phyloP scores from a whole-genome alignment of 805 yeast genomes.

The Metschnikowia hibisci region DNA sequence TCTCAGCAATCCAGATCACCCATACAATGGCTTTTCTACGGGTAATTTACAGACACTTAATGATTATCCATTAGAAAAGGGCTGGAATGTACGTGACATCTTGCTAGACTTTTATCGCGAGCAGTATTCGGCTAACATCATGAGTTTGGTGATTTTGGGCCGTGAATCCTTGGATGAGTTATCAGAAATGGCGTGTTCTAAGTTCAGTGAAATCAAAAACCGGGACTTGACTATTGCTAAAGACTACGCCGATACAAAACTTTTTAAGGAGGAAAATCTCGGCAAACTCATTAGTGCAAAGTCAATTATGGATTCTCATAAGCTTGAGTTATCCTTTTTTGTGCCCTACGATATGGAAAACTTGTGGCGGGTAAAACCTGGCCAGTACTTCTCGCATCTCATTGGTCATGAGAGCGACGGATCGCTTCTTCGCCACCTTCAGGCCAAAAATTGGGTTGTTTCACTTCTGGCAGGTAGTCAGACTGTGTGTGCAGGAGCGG shows the following conservation, averaged over 20 bases:
- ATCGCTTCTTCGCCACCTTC: conserved; percentile 67
- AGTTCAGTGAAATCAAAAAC: conserved; percentile 63
- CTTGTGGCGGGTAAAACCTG: conserved; percentile 65
- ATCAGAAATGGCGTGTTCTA: conserved; percentile 63
- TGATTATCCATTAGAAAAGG: conserved; percentile 53
- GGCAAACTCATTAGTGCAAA: conserved; percentile 58
- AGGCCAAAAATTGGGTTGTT: conserved; percentile 71
- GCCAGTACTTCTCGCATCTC: conserved; percentile 70
- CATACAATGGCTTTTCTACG: conserved; percentile 83
- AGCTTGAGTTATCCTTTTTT: conserved; percentile 62
- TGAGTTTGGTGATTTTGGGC: conserved; percentile 84
- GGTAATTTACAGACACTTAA: conserved; percentile 80
- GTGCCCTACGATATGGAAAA: conserved; percentile 69
- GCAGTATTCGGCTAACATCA: conserved; percentile 79
- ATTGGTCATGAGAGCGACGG: conserved; percentile 94
- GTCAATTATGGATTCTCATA: conserved; percentile 79
- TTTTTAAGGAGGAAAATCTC: conserved; percentile 49
- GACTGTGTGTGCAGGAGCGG: conserved; percentile 61
- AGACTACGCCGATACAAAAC: conserved; percentile 40
- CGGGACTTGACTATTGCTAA: conserved; percentile 38
- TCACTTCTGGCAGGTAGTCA: conserved; percentile 71
- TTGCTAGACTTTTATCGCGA: conserved; percentile 67
- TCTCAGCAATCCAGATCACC: conserved; percentile 70
- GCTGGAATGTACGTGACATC: conserved; percentile 76
- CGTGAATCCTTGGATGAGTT: conserved; percentile 72